Base-by-base conservation (phyloP, 305 asterid genomes). In the Fraxinus platypoda region DNA sequence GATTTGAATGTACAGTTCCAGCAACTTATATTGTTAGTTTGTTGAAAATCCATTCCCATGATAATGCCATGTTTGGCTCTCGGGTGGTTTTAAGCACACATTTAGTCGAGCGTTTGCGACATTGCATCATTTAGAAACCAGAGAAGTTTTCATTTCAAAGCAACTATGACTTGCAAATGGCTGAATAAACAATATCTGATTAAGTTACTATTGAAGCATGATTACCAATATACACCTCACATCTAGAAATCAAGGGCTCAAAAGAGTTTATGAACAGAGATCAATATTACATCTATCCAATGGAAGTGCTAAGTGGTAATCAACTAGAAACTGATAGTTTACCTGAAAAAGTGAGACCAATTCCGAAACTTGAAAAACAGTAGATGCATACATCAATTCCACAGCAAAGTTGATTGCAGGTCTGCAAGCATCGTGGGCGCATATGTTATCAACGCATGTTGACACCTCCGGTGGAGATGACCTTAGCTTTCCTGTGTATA, bases 401-500 rank as follows among this genome's bases (percentile, higher is more conserved):
- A 93, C 92, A 12, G 81, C 88, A 85, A 90, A 89, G 72, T 84
- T 81, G 66, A 93, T 85, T 57, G 93, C 92, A 46, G 97, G 93
- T 41, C 90, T 77, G 66, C 97, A 93, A 1, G 88, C 90, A 34
- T 87, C 92, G 71, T 91, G 97, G 70, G 87, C 9, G 80, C 95
- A 93, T 15, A 70, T 6, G 72, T 17, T 71, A 80, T 93, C 90
- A 26, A 87, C 93, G 77, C 97, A 93, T 1, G 95, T 91, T 0
- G 93, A 88, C 25, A 88, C 90, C 84, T 91, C 95, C 0, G 80
- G 62, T 0, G 97, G 93, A 41, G 90, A 89, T 17, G 88, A 86
- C 81, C 78, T 90, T 80, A 93, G 87, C 85, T 89, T 91, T 8
- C 95, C 97, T 3, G 95, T 88, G 37, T 91, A 93, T 86, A 90